A percentile compares a stretch with the other conserved stretches of the same genome.
Conservation (phyloP, 768 basidiomycete genomes). For the Mycena albidolilacea region DNA sequence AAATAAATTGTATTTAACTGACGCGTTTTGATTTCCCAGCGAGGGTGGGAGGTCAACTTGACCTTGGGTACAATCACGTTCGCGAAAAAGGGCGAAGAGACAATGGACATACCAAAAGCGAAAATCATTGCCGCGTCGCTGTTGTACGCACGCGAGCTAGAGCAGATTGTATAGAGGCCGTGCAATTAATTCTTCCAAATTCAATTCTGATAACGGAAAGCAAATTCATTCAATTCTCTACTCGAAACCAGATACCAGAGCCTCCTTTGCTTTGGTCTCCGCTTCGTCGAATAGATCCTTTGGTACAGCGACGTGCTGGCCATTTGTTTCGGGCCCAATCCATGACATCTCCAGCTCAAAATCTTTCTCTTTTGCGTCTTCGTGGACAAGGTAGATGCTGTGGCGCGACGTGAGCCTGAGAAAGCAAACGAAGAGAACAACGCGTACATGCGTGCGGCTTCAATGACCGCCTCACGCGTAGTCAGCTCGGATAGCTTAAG, state of each 20-base stretch:
- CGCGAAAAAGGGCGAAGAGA: slow-evolving; percentile 85
- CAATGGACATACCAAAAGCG: slow-evolving; percentile 88
- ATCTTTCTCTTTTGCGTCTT: slow-evolving; percentile 98
- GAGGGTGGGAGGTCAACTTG: slow-evolving; percentile 89
- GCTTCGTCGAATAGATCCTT: slow-evolving; percentile 88
- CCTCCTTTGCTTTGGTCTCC: slow-evolving; percentile 88
- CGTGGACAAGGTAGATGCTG: slow-evolving; percentile 97
- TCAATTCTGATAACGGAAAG: slow-evolving; percentile 27
- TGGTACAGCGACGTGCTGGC: slow-evolving; percentile 87
- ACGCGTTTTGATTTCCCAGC: slow-evolving; percentile 58
- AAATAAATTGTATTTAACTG: background rate
- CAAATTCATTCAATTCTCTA: slow-evolving; percentile 47
- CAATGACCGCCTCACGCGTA: slow-evolving; percentile 87
- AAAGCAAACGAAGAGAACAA: background rate
- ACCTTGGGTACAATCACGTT: slow-evolving; percentile 81
- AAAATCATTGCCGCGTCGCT: slow-evolving; percentile 85
- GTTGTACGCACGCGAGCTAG: slow-evolving; percentile 87
- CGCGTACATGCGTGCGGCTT: slow-evolving; percentile 95
- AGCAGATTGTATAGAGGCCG: slow-evolving; percentile 83
- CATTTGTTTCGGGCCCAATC: slow-evolving; percentile 89
- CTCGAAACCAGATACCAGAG: slow-evolving; percentile 75
- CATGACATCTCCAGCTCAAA: slow-evolving; percentile 99
- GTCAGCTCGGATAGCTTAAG: slow-evolving; percentile 88
- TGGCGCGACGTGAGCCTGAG: slow-evolving; percentile 26
- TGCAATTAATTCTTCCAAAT: slow-evolving; percentile 24